These are phyloP conservation scores for Xenoacremonium recifei DNA, from an alignment of 2,329 filamentous ascomycete species.

Conservation along the genomic window DNA sequence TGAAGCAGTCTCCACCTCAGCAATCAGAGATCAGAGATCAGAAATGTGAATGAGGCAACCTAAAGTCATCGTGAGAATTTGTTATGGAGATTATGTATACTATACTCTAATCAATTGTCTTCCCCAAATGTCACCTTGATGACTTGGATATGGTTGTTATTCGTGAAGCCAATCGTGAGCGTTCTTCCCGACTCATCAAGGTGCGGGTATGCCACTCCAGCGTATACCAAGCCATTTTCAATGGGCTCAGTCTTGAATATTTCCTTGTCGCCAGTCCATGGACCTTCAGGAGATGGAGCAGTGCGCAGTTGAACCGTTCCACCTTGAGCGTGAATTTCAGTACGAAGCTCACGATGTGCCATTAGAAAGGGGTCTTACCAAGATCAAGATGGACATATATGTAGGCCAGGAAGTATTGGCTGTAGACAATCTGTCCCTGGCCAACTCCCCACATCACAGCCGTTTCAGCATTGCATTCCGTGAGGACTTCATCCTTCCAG, in stretches of 20 bases:
- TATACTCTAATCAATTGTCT: too few species aligned
- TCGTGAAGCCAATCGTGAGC: constrained; percentile 37
- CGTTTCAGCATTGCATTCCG: constrained; percentile 32
- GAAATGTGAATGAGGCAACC: too few species aligned
- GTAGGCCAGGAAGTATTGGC: constrained; percentile 32
- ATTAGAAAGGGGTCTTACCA: constrained; percentile 11
- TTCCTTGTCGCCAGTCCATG: constrained; percentile 35
- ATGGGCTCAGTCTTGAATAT: constrained; percentile 34
- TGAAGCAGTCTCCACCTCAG: too few species aligned
- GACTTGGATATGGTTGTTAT: constrained; percentile 38
- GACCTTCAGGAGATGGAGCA: constrained; percentile 30
- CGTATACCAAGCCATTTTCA: constrained; percentile 30
- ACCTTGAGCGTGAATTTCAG: not conserved
- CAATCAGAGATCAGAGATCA: too few species aligned
- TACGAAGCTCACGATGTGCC: too few species aligned
- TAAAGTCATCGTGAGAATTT: too few species aligned
- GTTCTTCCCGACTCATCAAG: constrained; percentile 34
- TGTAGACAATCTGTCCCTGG: constrained; percentile 39
- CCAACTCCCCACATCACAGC: constrained; percentile 37
- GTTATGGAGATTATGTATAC: too few species aligned
- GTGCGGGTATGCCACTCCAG: constrained; percentile 37
- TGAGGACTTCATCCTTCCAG: constrained; percentile 33
- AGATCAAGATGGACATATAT: constrained; percentile 34
- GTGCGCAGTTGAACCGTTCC: constrained; percentile 12
- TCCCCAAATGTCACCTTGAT: constrained; percentile 32